These are phyloP conservation scores for Byssothecium circinans DNA, from an alignment of 2,329 filamentous ascomycete species.

Conservation along the genomic window DNA sequence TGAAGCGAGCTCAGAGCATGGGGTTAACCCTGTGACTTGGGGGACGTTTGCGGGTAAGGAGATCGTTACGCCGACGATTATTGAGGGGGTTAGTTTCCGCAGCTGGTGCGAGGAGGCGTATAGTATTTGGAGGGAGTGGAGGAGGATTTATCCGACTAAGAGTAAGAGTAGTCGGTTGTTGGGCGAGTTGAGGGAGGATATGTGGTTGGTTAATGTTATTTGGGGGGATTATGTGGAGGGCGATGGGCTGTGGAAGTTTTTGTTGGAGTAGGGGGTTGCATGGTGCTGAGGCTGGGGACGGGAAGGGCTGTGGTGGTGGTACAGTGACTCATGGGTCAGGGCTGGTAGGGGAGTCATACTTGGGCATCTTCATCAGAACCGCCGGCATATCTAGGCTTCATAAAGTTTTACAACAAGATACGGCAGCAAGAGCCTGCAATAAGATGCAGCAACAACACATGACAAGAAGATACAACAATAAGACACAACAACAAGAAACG, in stretches of 20 bases:
- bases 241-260: conserved; percentile 71
- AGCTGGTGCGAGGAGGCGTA: conserved; percentile 97
- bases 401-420: too few species aligned
- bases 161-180: conserved; percentile 73
- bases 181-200: conserved; percentile 65
- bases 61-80: conserved; percentile 94
- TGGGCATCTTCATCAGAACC: too few species aligned
- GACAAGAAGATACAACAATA: too few species aligned
- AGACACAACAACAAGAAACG: too few species aligned
- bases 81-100: conserved; percentile 90
- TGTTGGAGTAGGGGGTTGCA: conserved; percentile 40
- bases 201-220: conserved; percentile 90
- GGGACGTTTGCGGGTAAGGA: conserved; percentile 94
- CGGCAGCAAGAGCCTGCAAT: too few species aligned
- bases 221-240: conserved; percentile 75
- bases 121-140: conserved; percentile 94
- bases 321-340: too few species aligned
- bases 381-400: too few species aligned
- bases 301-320: background rate
- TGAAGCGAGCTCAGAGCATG: conserved; percentile 64
- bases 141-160: conserved; percentile 77
- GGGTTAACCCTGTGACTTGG: conserved; percentile 95
- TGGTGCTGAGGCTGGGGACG: background rate
- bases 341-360: too few species aligned
- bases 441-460: too few species aligned